These are phyloP conservation scores for Rubia peregrina DNA, from an alignment of 305 asterid species.

Conservation along the genomic window DNA sequence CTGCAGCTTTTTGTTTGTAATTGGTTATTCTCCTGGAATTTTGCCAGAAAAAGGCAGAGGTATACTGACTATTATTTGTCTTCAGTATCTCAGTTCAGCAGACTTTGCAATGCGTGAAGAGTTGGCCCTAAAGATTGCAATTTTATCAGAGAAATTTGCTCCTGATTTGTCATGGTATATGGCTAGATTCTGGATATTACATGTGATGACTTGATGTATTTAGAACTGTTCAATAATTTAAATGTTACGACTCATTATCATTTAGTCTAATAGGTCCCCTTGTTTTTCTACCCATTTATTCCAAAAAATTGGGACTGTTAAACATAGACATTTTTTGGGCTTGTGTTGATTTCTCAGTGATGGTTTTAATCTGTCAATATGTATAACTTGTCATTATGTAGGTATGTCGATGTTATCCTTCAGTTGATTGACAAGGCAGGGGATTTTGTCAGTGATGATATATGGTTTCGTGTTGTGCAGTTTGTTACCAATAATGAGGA, in stretches of 20 bases:
- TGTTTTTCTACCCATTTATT: neutral
- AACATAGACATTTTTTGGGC: neutral
- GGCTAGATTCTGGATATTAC: neutral
- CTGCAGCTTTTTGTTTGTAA: neutral
- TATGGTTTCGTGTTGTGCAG: constrained; percentile 99
- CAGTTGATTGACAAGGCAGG: constrained; percentile 99
- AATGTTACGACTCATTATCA: neutral
- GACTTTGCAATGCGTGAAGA: constrained; percentile 98
- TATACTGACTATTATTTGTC: constrained; percentile 24
- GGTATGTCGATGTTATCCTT: constrained; percentile 99
- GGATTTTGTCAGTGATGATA: constrained; percentile 97
- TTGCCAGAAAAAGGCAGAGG: neutral
- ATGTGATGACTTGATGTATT: constrained; percentile 1
- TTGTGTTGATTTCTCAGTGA: neutral
- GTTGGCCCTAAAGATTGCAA: constrained; percentile 85
- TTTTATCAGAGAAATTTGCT: constrained; percentile 95
- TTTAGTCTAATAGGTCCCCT: neutral
- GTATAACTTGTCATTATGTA: constrained; percentile 30
- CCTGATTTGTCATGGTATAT: constrained; percentile 97
- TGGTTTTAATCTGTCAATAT: constrained; percentile 1
- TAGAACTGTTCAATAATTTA: neutral
- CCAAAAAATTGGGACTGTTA: neutral
- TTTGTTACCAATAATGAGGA: constrained; percentile 99
- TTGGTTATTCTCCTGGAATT: neutral
- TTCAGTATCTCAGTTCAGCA: constrained; percentile 88